Conservation (phyloP, 805 yeast genomes). For the Pichia ethanolica region DNA sequence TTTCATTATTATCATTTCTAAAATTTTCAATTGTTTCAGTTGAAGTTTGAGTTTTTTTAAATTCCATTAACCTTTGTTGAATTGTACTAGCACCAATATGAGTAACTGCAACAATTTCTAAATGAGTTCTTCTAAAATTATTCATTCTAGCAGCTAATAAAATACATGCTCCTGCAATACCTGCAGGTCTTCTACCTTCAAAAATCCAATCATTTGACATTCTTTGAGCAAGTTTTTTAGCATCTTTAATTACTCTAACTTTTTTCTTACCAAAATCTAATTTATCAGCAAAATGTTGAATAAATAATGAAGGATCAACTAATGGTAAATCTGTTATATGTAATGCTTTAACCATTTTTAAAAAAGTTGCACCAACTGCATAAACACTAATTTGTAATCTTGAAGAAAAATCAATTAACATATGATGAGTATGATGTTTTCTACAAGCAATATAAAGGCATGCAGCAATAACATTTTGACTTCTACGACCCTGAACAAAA, state of each 20-base stretch:
- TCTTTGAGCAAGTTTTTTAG: conserved; percentile 75
- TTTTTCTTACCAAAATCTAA: conserved; percentile 71
- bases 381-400: conserved; percentile 85
- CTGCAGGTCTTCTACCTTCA: conserved; percentile 97
- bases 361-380: conserved; percentile 91
- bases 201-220: conserved; percentile 95
- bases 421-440: conserved; percentile 82
- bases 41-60: conserved; percentile 70
- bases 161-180: conserved; percentile 95
- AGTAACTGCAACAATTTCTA: conserved; percentile 91
- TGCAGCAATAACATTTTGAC: conserved; percentile 92
- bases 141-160: conserved; percentile 95
- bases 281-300: conserved; percentile 88
- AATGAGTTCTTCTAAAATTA: conserved; percentile 82
- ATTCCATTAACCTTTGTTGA: conserved; percentile 85
- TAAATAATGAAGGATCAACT: conserved; percentile 90
- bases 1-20: conserved; percentile 37
- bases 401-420: conserved; percentile 93
- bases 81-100: conserved; percentile 93
- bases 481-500: conserved; percentile 94
- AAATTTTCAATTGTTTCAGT: conserved; percentile 66
- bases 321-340: conserved; percentile 73
- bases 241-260: conserved; percentile 77
- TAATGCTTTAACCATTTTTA: conserved; percentile 83
- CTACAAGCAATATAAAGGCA: conserved; percentile 94